These are phyloP conservation scores for Phytophthora citrophthora DNA, from an alignment of 352 stramenopile genomes.

Conservation along the genomic window DNA sequence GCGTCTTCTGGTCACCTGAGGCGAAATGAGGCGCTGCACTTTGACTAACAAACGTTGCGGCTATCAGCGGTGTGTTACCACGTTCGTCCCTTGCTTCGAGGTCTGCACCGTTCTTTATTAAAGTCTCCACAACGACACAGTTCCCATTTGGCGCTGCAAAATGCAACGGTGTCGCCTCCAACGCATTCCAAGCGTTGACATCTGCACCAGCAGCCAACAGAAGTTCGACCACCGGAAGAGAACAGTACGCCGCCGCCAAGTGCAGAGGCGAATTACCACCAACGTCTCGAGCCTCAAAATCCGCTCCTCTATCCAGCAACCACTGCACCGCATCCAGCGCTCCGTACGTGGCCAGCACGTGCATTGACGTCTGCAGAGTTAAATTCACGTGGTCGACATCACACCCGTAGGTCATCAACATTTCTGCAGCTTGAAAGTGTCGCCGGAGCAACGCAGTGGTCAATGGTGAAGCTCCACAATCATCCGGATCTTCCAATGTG, in stretches of 20 bases:
- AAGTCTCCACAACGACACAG: conserved; percentile 23
- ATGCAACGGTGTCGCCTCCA: conserved; percentile 35
- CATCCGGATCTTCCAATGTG: conserved; percentile 20
- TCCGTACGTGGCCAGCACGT: conserved; percentile 40
- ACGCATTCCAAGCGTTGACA: conserved; percentile 36
- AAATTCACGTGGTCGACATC: conserved; percentile 32
- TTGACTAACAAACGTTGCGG: conserved; percentile 46
- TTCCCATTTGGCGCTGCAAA: conserved; percentile 47
- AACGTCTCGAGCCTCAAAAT: conserved; percentile 36
- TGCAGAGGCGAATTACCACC: conserved; percentile 48
- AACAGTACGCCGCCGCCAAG: conserved; percentile 44
- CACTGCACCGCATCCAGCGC: conserved; percentile 27
- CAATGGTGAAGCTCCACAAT: conserved; percentile 14
- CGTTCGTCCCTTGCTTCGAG: conserved; percentile 31
- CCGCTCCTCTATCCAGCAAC: conserved; percentile 38
- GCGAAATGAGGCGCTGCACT: conserved; percentile 35
- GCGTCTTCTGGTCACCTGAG: conserved; percentile 36
- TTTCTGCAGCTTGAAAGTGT: conserved; percentile 14
- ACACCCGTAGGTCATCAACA: conserved; percentile 39
- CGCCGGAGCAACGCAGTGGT: conserved; percentile 24
- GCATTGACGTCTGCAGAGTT: conserved; percentile 37
- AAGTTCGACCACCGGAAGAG: conserved; percentile 10
- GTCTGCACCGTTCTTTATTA: conserved; percentile 38
- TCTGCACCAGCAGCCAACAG: conserved; percentile 34
- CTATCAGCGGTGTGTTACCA: conserved; percentile 47